phyloP scores from a whole-genome alignment of 225 moss, liverwort and hornwort species.

The Bryum argenteum region DNA sequence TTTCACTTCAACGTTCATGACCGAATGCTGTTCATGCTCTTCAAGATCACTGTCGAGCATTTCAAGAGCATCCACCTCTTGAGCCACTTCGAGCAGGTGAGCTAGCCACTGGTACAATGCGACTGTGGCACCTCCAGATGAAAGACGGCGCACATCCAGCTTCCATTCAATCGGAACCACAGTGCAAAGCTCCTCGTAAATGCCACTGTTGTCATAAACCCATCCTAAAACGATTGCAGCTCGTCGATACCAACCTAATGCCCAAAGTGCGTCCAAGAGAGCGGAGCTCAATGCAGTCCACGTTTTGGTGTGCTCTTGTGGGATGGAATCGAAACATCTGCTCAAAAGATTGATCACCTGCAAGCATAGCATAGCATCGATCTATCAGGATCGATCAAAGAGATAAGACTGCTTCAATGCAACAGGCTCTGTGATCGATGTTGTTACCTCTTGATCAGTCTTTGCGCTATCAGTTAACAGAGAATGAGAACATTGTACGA shows the following conservation, averaged over 20 bases:
- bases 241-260: conserved; percentile 87
- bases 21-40: conserved; percentile 30
- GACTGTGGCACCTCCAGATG: conserved; percentile 81
- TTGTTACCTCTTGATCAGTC: conserved; percentile 72
- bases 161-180: conserved; percentile 79
- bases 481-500: conserved; percentile 49
- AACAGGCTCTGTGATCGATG: conserved; percentile 11
- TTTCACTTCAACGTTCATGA: conserved; percentile 59
- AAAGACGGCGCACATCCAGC: conserved; percentile 86
- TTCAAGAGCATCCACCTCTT: conserved; percentile 30
- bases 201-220: conserved; percentile 59
- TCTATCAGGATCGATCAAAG: conserved; percentile 11
- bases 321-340: conserved; percentile 55
- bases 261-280: conserved; percentile 90
- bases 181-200: conserved; percentile 68
- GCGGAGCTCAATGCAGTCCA: conserved; percentile 75
- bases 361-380: conserved; percentile 19
- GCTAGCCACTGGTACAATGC: conserved; percentile 94
- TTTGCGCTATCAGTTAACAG: conserved; percentile 64
- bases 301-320: conserved; percentile 63
- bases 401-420: conserved; percentile 5
- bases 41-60: conserved; percentile 26
- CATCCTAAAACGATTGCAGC: conserved; percentile 77
- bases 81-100: conserved; percentile 66
- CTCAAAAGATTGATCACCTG: conserved; percentile 60